Conservation (phyloP, 352 stramenopile genomes). For the Globisporangium paddicum region DNA sequence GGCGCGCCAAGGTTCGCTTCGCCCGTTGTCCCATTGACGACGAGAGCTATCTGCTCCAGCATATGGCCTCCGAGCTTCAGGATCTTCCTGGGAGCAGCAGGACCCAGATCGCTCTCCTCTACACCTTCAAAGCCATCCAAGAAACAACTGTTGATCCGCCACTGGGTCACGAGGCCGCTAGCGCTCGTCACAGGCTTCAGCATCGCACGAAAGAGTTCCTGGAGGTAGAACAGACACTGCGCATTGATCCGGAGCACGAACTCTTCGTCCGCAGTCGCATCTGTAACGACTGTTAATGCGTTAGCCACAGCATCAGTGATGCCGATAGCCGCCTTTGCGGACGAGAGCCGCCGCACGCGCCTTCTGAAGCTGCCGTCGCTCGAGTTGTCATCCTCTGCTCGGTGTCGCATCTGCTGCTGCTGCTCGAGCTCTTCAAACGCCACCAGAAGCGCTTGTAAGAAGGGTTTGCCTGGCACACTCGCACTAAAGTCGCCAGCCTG, state of each 20-base stretch:
- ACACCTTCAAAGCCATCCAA: slow-evolving; percentile 6
- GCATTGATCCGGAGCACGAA: slow-evolving; percentile 14
- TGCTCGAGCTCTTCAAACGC: slow-evolving; percentile 7
- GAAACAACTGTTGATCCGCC: slow-evolving; percentile 13
- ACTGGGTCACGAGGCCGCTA: slow-evolving; percentile 15
- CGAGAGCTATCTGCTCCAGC: slow-evolving; percentile 14
- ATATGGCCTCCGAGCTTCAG: slow-evolving; percentile 14
- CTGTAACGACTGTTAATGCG: not conserved
- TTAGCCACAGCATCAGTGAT: not conserved
- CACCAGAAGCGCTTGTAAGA: slow-evolving; percentile 10
- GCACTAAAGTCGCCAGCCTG: not conserved
- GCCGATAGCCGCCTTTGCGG: not conserved
- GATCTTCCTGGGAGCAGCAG: slow-evolving; percentile 11
- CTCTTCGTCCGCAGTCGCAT: not conserved
- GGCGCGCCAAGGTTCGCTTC: slow-evolving; percentile 7
- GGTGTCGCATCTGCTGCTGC: not conserved
- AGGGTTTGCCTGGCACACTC: slow-evolving; percentile 12
- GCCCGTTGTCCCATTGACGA: slow-evolving; percentile 1
- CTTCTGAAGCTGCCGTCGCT: not conserved
- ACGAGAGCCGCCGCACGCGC: not conserved
- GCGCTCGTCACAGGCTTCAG: slow-evolving; percentile 10
- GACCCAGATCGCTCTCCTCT: slow-evolving; percentile 3
- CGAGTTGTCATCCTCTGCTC: not conserved
- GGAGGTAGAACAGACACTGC: slow-evolving; percentile 18
- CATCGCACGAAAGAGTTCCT: slow-evolving; percentile 18